These are phyloP conservation scores for Fusarium equiseti DNA, from an alignment of 2,329 filamentous ascomycete genomes.

Conservation along the genomic window DNA sequence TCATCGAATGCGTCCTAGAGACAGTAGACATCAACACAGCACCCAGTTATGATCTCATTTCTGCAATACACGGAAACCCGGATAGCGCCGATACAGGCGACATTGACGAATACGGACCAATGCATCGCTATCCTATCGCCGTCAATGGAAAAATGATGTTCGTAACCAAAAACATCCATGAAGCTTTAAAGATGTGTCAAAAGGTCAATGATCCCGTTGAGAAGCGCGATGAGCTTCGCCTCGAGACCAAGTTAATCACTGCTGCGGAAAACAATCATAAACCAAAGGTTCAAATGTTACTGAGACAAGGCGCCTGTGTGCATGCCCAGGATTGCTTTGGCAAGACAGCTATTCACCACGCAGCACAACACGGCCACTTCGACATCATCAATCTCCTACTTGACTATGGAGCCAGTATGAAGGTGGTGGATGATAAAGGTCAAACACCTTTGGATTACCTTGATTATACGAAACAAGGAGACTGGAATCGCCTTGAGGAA, in stretches of 20 bases:
- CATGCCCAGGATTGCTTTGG: neutral
- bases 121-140: slow-evolving; percentile 3
- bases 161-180: neutral
- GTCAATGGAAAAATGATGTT: slow-evolving; percentile 6
- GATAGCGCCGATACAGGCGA: neutral
- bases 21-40: neutral
- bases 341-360: slow-evolving; percentile 8
- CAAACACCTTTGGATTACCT: slow-evolving; percentile 1
- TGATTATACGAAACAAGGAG: neutral
- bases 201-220: neutral
- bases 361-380: neutral
- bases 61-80: slow-evolving; percentile 2
- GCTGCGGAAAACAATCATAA: neutral
- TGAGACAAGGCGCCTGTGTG: neutral
- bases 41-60: neutral
- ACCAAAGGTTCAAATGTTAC: neutral
- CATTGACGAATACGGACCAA: neutral
- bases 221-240: neutral
- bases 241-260: neutral
- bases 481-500: neutral
- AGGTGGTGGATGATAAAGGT: neutral
- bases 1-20: neutral
- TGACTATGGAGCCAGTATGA: slow-evolving; percentile 7
- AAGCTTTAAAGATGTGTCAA: slow-evolving; percentile 5
- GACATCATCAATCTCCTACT: neutral